phyloP scores from a whole-genome alignment of 805 yeast species.

The Metschnikowia vanudenii region DNA sequence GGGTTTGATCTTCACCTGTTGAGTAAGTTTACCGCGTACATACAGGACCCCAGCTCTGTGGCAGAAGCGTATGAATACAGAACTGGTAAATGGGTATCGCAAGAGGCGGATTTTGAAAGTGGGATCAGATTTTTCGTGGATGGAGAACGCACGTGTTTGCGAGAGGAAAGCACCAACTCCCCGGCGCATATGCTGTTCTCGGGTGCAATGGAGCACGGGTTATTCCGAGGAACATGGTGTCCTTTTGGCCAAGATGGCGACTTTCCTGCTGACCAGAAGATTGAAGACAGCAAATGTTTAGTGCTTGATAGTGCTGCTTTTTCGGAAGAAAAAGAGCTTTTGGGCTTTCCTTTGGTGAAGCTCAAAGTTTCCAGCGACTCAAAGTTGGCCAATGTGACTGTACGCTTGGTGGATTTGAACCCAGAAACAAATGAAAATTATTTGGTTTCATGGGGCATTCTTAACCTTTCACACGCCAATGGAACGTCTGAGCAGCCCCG shows the following conservation, averaged over 20 bases:
- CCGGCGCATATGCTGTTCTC: not conserved
- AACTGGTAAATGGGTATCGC: no score
- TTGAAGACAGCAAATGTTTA: constrained; percentile 6
- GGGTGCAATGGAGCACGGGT: constrained; percentile 7
- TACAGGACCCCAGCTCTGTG: constrained; percentile 7
- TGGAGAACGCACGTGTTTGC: not conserved
- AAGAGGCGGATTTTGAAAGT: no score
- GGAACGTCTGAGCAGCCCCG: constrained; percentile 44
- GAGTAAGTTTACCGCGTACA: constrained; percentile 1
- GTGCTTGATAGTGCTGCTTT: constrained; percentile 19
- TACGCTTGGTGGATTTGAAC: constrained; percentile 39
- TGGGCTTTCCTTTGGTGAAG: constrained; percentile 40
- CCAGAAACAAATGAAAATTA: constrained; percentile 36
- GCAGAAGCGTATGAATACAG: not conserved
- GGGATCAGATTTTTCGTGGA: not conserved
- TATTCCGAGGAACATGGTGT: constrained; percentile 9
- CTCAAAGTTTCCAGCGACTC: constrained; percentile 35
- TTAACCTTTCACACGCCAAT: constrained; percentile 39
- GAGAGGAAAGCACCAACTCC: not conserved
- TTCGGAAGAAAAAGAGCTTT: constrained; percentile 22
- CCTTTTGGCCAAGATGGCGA: constrained; percentile 10
- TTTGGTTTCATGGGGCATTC: constrained; percentile 46
- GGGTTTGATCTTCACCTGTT: constrained; percentile 2
- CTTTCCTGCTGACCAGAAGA: constrained; percentile 8
- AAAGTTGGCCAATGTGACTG: constrained; percentile 40